phyloP scores from a whole-genome alignment of 305 asterid genomes.

The Rubia peregrina region DNA sequence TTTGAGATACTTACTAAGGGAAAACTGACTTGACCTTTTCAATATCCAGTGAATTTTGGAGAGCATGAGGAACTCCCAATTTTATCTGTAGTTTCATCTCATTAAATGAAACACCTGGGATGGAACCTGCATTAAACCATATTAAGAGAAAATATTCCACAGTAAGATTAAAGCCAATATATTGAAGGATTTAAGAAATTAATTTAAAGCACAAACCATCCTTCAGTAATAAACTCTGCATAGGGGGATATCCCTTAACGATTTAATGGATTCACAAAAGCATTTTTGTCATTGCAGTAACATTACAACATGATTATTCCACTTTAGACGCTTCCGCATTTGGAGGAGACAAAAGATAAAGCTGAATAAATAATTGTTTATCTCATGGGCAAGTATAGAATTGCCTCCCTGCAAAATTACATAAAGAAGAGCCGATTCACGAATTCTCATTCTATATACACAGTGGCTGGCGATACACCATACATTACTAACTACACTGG shows the following conservation, averaged over 20 bases:
- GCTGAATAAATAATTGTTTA: too few species aligned
- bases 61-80: slow-evolving; percentile 75
- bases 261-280: not conserved
- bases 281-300: not conserved
- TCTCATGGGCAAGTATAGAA: not conserved
- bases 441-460: not conserved
- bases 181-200: not conserved
- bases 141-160: not conserved
- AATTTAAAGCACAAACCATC: not conserved
- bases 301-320: not conserved
- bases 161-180: not conserved
- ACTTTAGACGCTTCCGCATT: not conserved
- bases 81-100: slow-evolving; percentile 96
- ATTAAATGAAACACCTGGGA: slow-evolving; percentile 85
- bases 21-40: slow-evolving; percentile 84
- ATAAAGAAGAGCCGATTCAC: not conserved
- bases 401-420: not conserved
- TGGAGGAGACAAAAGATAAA: not conserved
- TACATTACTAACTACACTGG: not conserved
- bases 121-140: slow-evolving; percentile 40
- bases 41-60: slow-evolving; percentile 60
- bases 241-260: not conserved
- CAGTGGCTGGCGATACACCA: not conserved
- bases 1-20: slow-evolving; percentile 65
- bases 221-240: not conserved